Conservation (phyloP, 116 monocot genomes). For the Trichopus zeylanicus region DNA sequence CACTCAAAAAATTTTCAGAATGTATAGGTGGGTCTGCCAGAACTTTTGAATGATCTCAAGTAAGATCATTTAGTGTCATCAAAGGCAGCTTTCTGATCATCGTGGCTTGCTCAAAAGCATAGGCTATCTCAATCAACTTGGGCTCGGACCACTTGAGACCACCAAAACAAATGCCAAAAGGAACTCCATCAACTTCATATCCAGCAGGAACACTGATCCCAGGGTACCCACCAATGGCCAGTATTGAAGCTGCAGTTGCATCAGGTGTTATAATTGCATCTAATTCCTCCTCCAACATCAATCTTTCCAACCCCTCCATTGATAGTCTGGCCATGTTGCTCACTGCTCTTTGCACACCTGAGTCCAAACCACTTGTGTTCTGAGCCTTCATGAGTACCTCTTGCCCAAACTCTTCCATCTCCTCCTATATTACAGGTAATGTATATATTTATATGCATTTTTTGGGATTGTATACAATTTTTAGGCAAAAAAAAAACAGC, state of each 20-base stretch:
- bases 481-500: no score
- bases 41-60: no score
- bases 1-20: no score
- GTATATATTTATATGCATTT: no score
- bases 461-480: no score
- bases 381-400: constrained; percentile 20
- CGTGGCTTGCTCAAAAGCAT: constrained; percentile 47
- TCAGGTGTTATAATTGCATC: constrained; percentile 41
- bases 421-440: constrained; percentile 37
- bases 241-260: not conserved
- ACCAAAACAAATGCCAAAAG: constrained; percentile 42
- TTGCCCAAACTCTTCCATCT: constrained; percentile 20
- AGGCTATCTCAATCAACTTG: constrained; percentile 48
- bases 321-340: constrained; percentile 18
- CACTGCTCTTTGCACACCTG: constrained; percentile 14
- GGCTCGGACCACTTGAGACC: constrained; percentile 47
- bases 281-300: constrained; percentile 27
- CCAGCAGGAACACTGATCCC: constrained; percentile 54
- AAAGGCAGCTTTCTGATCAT: constrained; percentile 23
- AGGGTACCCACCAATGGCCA: constrained; percentile 37
- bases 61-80: no score
- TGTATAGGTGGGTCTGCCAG: no score
- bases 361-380: constrained; percentile 28
- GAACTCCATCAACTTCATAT: constrained; percentile 11
- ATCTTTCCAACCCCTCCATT: constrained; percentile 23